These are phyloP conservation scores for Eutypella sp. DNA, from an alignment of 2,329 filamentous ascomycete species.

Conservation along the genomic window DNA sequence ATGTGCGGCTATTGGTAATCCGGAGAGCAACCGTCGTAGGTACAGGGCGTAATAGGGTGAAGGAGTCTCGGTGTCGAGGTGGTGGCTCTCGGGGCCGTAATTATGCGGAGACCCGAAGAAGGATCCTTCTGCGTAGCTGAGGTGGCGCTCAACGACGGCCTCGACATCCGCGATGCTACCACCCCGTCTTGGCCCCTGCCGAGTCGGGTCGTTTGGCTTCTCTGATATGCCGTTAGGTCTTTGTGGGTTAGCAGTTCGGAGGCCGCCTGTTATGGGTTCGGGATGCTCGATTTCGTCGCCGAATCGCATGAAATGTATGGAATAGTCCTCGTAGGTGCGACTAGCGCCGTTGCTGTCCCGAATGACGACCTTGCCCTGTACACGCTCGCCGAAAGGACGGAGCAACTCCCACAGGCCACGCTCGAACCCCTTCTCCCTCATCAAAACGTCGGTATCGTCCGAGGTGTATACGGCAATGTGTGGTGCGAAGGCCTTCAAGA, in stretches of 20 bases:
- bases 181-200: slow-evolving; percentile 12
- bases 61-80: slow-evolving; percentile 45
- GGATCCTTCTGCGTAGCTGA: slow-evolving; percentile 68
- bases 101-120: slow-evolving; percentile 34
- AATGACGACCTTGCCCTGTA: slow-evolving; percentile 84
- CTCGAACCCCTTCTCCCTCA: slow-evolving; percentile 77
- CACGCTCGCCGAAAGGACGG: slow-evolving; percentile 82
- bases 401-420: slow-evolving; percentile 80
- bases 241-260: slow-evolving; percentile 21
- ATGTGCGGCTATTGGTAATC: slow-evolving; percentile 71
- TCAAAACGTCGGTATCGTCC: slow-evolving; percentile 73
- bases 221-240: slow-evolving; percentile 25
- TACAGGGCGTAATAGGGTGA: slow-evolving; percentile 85
- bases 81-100: slow-evolving; percentile 36
- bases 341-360: slow-evolving; percentile 85
- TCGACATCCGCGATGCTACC: slow-evolving; percentile 65
- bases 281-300: slow-evolving; percentile 52
- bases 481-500: slow-evolving; percentile 82
- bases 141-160: slow-evolving; percentile 71
- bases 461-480: slow-evolving; percentile 87
- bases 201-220: slow-evolving; percentile 14
- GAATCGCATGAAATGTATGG: slow-evolving; percentile 76
- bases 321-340: slow-evolving; percentile 81
- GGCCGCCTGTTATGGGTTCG: slow-evolving; percentile 32
- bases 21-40: slow-evolving; percentile 75